Evolutionary conservation across 805 yeast genomes (phyloP), one percentile per base, ranked within the genome.

Genomic region (Saccharomycopsis microspora): DNA sequence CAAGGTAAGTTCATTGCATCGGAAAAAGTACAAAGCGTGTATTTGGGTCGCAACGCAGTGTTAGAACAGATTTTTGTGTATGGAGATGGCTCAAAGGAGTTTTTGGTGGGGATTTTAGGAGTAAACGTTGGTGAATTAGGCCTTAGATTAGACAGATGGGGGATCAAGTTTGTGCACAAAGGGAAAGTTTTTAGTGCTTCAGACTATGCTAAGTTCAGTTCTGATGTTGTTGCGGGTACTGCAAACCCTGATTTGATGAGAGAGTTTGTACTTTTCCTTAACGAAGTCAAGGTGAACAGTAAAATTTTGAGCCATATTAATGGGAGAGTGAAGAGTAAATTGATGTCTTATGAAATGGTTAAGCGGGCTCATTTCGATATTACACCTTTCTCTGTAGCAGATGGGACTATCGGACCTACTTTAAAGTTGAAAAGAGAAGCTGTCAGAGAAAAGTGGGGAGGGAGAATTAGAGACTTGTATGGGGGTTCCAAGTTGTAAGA

Each of bases 321-420:
- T 31, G n/a, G 32, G 39, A 8, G 39, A 31, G 57, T 56, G 37
- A 56, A 9, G n/a, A 30, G 61, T 44, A 63, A 64, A 3, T 59
- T 78, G 41, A 64, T 66, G 48, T 73, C 79, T 2, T 76, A 72
- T 56, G 84, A 78, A 57, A 68, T 68, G 53, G 48, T 78, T 42
- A 72, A 71, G 56, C 77, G 78, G 53, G 50, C 74, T 41, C 50
- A 58, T 32, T 52, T 76, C 34, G 70, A 59, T 32, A 46, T 74
- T 46, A 81, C 77, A 52, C 82, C 84, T 9, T 69, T 78, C 58
- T 69, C 66, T 27, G 60, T 75, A 34, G 76, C 68, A 43, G 72
- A 72, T 46, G 76, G 74, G 43, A 71, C 75, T 1, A 60, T 78
- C 44, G 79, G 85, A 2, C 84, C 83, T 41, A 79, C 84, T 5